A percentile compares a stretch with the other conserved stretches of the same genome.
These are phyloP conservation scores for Annulohypoxylon truncatum DNA, from an alignment of 2,329 filamentous ascomycete species.

Conservation along the genomic window DNA sequence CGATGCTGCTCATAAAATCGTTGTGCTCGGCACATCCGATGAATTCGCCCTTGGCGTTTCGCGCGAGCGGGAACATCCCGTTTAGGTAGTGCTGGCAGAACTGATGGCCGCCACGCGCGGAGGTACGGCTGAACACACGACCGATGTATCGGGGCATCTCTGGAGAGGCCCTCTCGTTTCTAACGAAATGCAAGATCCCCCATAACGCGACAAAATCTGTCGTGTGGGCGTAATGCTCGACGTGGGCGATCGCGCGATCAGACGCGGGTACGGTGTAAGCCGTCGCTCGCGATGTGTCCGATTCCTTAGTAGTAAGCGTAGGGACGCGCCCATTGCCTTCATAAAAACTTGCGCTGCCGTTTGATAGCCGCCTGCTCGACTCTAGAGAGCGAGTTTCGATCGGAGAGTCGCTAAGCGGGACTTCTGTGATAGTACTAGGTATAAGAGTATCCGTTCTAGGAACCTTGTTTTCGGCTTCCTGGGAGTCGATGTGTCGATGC, in stretches of 20 bases:
- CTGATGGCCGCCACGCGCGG: slow-evolving; percentile 66
- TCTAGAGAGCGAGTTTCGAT: slow-evolving; percentile 40
- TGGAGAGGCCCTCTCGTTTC: slow-evolving; percentile 57
- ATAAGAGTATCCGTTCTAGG: slow-evolving; percentile 50
- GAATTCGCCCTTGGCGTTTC: slow-evolving; percentile 56
- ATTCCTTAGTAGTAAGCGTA: slow-evolving; percentile 48
- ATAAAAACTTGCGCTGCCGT: slow-evolving; percentile 23
- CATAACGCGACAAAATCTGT: slow-evolving; percentile 79
- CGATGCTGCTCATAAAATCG: slow-evolving; percentile 70
- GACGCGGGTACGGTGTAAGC: slow-evolving; percentile 50
- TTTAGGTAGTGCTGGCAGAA: slow-evolving; percentile 71
- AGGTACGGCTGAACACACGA: slow-evolving; percentile 67
- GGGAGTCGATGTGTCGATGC: slow-evolving; percentile 62
- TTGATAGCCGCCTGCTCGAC: slow-evolving; percentile 30
- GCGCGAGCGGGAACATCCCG: slow-evolving; percentile 67
- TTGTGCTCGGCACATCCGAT: slow-evolving; percentile 61
- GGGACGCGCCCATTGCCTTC: slow-evolving; percentile 44
- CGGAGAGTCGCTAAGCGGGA: slow-evolving; percentile 48
- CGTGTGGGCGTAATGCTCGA: slow-evolving; percentile 84
- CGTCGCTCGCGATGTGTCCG: slow-evolving; percentile 17
- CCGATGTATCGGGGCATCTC: slow-evolving; percentile 70
- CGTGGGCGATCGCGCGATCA: slow-evolving; percentile 70
- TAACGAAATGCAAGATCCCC: slow-evolving; percentile 77
- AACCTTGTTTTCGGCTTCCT: slow-evolving; percentile 53
- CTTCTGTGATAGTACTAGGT: slow-evolving; percentile 53